Evolutionary conservation across 176 grass and related monocot genomes (phyloP), one percentile per base, ranked within the genome.

Genomic region (Cymbopogon citratus): DNA sequence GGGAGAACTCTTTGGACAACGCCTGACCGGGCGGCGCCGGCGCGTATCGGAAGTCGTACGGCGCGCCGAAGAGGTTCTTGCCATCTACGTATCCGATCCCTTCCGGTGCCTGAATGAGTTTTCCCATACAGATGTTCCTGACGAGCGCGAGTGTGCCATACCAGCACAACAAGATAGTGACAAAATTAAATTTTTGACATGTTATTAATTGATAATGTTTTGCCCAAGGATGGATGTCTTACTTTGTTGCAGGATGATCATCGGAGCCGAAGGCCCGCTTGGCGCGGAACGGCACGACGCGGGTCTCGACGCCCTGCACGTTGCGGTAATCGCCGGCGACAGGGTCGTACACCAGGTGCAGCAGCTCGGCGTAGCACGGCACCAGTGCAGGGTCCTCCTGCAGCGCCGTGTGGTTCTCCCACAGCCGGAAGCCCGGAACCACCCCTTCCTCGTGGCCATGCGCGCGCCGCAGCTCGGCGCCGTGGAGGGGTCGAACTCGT

Each of bases 391-490:
- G 12, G 19, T 78, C 75, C 13, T 63, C 61, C 9, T 48, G 25
- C 5, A 79, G 61, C 25, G 26, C 18, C 1, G 76, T 79, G 61
- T 1, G 7, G 76, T 79, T 79, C 11, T 49, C 18, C 60, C 39
- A 79, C 2, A 79, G 76, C 19, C 77, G 77, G 77, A 79, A 79
- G 63, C 77, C 19, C 77, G 77, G 77, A 79, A 79, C 77, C 77
- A 79, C 0, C 26, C 35, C 35, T 39, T 33, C 31, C 31, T 3
- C 3, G 31, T 36, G 0, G 4, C 35, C 4, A 0, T 36, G 35
- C 35, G 35, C 11, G 41, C 10, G 41, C 11, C 44, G 12, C 44
- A 45, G 44, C 44, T 45, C 44, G 44, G 44, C 44, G 44, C 12
- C 12, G 44, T 9, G 3, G 44, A 3, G 8, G 44, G 44, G 8